A percentile compares a stretch with the other conserved stretches of the same genome.
These are phyloP conservation scores for Mucor circinelloides DNA, from an alignment of 371 early-diverging fungal species.

Conservation along the genomic window DNA sequence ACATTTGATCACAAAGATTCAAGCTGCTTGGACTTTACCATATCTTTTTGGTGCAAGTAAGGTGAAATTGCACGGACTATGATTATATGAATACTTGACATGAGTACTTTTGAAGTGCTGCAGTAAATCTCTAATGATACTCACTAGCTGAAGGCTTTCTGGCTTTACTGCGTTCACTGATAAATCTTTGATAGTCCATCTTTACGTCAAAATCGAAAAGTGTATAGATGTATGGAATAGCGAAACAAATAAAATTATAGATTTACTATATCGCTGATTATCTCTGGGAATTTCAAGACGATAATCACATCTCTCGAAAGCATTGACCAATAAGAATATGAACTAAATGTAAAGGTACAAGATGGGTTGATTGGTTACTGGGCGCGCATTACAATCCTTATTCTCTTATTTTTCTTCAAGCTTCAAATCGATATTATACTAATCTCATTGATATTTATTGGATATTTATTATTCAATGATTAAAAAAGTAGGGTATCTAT, in stretches of 20 bases:
- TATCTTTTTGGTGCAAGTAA: conserved; percentile 40
- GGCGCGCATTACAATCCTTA: not conserved
- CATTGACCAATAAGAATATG: not conserved
- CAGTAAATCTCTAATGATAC: not conserved
- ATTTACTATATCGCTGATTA: not conserved
- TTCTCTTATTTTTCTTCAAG: not conserved
- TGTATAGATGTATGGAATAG: not conserved
- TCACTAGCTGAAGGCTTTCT: conserved; percentile 50
- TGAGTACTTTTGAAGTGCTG: not conserved
- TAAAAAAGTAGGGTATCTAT: not conserved
- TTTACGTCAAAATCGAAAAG: not conserved
- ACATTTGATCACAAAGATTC: not conserved
- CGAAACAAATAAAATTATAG: not conserved
- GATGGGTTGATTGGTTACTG: not conserved
- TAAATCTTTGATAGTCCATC: conserved; percentile 39
- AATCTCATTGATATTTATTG: not conserved
- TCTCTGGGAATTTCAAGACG: conserved; percentile 1
- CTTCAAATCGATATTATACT: not conserved
- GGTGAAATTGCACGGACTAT: conserved; percentile 37
- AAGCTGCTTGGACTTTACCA: conserved; percentile 26
- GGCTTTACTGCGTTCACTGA: conserved; percentile 43
- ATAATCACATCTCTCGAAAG: not conserved
- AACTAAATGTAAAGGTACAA: not conserved
- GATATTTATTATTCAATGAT: not conserved
- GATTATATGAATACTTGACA: not conserved